Base-by-base conservation (phyloP, 169 alveolate genomes). In the Eimeria zaria region DNA sequence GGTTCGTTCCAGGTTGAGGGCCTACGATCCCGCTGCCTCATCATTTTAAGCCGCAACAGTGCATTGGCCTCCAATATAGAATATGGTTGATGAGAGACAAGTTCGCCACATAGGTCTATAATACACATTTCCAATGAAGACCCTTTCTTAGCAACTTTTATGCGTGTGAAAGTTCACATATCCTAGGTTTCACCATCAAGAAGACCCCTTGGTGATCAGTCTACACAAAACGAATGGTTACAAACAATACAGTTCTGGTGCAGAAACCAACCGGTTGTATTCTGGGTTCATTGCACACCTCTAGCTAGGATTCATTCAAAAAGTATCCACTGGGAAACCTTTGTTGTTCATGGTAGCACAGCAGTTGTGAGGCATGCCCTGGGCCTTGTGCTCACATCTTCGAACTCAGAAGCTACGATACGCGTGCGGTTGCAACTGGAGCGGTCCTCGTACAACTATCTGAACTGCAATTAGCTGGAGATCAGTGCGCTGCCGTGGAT, bases 21-120 rank as follows among this genome's bases (percentile, higher is more conserved):
- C 30, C 51, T 39, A 18, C 33, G 9, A 53, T 41, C 83, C 53
- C 55, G 83, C 55, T 36, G 51, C 83, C 51, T 14, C 33, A 53
- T 18, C 53, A 18, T 39, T 36, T 73, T 73, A 5, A 39, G 48
- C 46, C 8, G 78, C 78, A 64, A 41, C 74, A 64, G 80, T 39
- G 55, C 53, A 33, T 73, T 73, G 83, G 51, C 53, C 83, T 39
- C 83, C 83, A 5, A 33, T 73, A 53, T 73, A 39, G 83, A 73
- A 2, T 73, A 73, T 73, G 30, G 83, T 36, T 39, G 83, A 16
- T 22, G 83, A 53, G 83, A 53, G 83, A 12, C 83, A 39, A 36
- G 53, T 36, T 73, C 9, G 83, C n/a, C 33, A n/a, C 33, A 41
- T 39, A 39, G 2, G 55, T 18, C 30, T 33, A 18, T 22, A 20